A percentile compares a stretch with the other conserved stretches of the same genome.
Conservation (phyloP, 805 yeast species). For the Saccharomycopsis babjevae region DNA sequence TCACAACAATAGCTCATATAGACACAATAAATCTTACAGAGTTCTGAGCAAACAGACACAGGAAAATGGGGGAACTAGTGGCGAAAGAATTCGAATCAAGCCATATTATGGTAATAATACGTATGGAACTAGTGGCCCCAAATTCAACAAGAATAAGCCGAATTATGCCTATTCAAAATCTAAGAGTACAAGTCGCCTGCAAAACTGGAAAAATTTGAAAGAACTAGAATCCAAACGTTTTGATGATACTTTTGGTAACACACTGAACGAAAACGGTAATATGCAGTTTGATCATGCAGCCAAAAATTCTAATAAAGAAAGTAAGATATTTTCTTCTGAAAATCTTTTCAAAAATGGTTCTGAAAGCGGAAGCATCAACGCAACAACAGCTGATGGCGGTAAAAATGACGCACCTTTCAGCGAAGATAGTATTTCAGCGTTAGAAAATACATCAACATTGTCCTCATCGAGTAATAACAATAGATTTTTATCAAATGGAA, state of each 20-base stretch:
- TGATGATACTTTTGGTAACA: background rate
- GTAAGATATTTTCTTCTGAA: background rate
- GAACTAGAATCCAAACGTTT: background rate
- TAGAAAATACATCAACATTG: background rate
- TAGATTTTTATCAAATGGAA: background rate
- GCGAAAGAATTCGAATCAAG: background rate
- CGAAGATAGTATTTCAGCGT: background rate
- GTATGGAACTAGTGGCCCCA: background rate
- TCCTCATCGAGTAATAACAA: background rate
- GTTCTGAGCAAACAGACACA: background rate
- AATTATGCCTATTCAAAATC: background rate
- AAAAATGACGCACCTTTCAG: background rate
- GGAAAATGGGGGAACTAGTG: background rate
- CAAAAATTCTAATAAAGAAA: background rate
- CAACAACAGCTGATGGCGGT: background rate
- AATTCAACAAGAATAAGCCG: background rate
- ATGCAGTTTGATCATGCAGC: background rate
- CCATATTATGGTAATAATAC: background rate
- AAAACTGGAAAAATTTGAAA: background rate
- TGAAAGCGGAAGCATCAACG: background rate
- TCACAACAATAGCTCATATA: background rate
- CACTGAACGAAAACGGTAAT: background rate
- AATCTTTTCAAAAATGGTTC: background rate
- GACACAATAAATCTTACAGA: background rate
- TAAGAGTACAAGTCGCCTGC: background rate